phyloP scores from a whole-genome alignment of 176 grass and related monocot genomes.

The Dactylis glomerata region DNA sequence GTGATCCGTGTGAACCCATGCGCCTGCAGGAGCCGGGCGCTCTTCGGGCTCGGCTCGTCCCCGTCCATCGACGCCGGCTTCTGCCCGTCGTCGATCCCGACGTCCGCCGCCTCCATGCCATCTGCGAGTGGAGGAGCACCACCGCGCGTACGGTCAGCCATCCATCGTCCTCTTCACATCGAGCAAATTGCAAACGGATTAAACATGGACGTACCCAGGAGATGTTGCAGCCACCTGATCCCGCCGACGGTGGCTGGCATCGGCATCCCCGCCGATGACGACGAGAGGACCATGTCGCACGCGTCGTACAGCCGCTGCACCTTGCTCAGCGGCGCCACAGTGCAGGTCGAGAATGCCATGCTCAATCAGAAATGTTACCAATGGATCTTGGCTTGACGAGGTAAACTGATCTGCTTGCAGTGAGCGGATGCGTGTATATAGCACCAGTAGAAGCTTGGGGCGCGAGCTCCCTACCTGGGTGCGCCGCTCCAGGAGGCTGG shows the following conservation, averaged over 20 bases:
- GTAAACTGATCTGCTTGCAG: neutral
- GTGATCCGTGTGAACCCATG: constrained; percentile 55
- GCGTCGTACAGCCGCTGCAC: constrained; percentile 79
- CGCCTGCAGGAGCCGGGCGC: constrained; percentile 36
- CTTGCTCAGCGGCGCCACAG: constrained; percentile 46
- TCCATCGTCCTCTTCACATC: neutral
- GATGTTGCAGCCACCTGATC: constrained; percentile 51
- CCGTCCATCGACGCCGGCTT: neutral
- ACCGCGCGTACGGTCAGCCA: neutral
- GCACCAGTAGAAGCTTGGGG: neutral
- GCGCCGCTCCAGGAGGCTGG: neutral
- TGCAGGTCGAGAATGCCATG: constrained; percentile 29
- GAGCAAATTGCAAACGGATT: neutral
- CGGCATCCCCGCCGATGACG: constrained; percentile 18
- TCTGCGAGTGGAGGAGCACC: constrained; percentile 23
- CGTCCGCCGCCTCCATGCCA: constrained; percentile 54
- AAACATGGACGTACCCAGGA: constrained; percentile 40
- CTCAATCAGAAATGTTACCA: neutral
- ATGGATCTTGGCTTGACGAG: neutral
- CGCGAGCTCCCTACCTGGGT: neutral
- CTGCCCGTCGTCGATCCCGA: constrained; percentile 66
- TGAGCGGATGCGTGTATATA: neutral
- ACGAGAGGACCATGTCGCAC: constrained; percentile 58
- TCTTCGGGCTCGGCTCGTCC: constrained; percentile 34
- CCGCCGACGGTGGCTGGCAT: constrained; percentile 22